Conservation (phyloP, 768 basidiomycete genomes). For the Flagelloscypha sp. region DNA sequence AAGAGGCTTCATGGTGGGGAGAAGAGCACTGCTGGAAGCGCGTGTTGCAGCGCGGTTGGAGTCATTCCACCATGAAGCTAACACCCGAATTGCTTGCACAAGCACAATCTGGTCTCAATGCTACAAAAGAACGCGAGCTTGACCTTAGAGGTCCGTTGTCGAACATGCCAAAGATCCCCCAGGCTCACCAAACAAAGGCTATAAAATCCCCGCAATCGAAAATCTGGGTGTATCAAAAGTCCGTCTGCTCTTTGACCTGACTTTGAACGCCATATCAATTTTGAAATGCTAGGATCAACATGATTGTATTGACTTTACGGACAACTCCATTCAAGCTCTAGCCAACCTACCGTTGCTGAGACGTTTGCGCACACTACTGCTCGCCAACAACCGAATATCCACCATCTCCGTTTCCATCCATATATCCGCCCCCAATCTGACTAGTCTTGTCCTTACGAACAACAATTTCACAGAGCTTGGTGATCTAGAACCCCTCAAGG, state of each 20-base stretch:
- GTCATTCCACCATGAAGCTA: slow-evolving; percentile 66
- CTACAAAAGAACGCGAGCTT: slow-evolving; percentile 82
- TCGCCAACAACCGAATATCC: slow-evolving; percentile 86
- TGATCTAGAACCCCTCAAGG: slow-evolving; percentile 77
- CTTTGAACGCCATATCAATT: slow-evolving; percentile 12
- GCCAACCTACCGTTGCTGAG: slow-evolving; percentile 84
- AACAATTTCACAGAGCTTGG: slow-evolving; percentile 76
- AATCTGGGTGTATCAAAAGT: slow-evolving; percentile 91
- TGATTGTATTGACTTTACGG: slow-evolving; percentile 89
- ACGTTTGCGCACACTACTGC: slow-evolving; percentile 73
- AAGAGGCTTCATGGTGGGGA: slow-evolving; percentile 50
- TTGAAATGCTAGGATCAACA: slow-evolving; percentile 65
- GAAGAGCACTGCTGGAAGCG: slow-evolving; percentile 31
- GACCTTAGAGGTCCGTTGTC: slow-evolving; percentile 70
- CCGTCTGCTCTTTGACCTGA: slow-evolving; percentile 20
- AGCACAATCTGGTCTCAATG: slow-evolving; percentile 69
- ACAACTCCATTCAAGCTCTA: slow-evolving; percentile 76
- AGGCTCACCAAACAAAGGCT: slow-evolving; percentile 42
- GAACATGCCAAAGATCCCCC: slow-evolving; percentile 14
- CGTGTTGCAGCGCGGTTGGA: slow-evolving; percentile 14
- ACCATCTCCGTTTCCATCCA: slow-evolving; percentile 76
- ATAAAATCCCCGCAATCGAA: slow-evolving; percentile 93
- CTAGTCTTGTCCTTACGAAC: slow-evolving; percentile 76
- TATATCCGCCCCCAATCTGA: slow-evolving; percentile 78
- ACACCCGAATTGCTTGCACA: slow-evolving; percentile 89